Evolutionary conservation across 106 monocot species (phyloP).

Genomic region (Posidonia australis): DNA sequence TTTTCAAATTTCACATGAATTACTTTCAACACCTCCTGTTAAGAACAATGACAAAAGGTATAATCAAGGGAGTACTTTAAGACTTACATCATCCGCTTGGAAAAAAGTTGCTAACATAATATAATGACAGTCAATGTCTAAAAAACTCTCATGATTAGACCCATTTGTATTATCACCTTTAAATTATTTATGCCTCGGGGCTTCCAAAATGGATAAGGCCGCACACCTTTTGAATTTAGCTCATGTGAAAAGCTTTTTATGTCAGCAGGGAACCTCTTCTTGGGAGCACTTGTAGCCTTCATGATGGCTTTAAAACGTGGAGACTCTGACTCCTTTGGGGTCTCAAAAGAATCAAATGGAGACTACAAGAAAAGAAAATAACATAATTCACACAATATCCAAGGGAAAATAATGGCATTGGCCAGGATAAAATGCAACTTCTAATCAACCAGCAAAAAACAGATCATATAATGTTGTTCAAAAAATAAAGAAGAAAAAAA

Average conservation of each 20-base stretch:
- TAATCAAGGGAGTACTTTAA: no score
- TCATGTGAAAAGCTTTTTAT: constrained; percentile 96
- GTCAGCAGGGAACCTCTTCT: constrained; percentile 69
- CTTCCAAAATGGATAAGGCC: constrained; percentile 92
- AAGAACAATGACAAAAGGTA: background rate
- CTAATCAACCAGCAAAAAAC: background rate
- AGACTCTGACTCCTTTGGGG: constrained; percentile 94
- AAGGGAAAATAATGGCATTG: background rate
- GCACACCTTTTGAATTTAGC: constrained; percentile 89
- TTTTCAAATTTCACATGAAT: constrained; percentile 91
- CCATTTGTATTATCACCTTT: constrained; percentile 39
- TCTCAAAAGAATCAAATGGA: constrained; percentile 70
- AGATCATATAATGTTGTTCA: background rate
- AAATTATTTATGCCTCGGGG: constrained; percentile 62
- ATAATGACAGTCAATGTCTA: background rate
- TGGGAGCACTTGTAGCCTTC: constrained; percentile 90
- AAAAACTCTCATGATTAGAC: background rate
- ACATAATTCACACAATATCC: constrained; percentile 1
- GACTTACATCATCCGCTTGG: no score
- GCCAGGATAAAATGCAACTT: background rate
- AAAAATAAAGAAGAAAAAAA: constrained; percentile 5
- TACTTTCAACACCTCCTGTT: constrained; percentile 67
- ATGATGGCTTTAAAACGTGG: constrained; percentile 97
- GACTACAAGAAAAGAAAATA: constrained; percentile 30
- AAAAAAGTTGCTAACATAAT: background rate